Percentiles rank a stretch among this genome's conserved stretches.
These are phyloP conservation scores for Fraxinus greggii DNA, from an alignment of 305 asterid genomes.

Conservation along the genomic window DNA sequence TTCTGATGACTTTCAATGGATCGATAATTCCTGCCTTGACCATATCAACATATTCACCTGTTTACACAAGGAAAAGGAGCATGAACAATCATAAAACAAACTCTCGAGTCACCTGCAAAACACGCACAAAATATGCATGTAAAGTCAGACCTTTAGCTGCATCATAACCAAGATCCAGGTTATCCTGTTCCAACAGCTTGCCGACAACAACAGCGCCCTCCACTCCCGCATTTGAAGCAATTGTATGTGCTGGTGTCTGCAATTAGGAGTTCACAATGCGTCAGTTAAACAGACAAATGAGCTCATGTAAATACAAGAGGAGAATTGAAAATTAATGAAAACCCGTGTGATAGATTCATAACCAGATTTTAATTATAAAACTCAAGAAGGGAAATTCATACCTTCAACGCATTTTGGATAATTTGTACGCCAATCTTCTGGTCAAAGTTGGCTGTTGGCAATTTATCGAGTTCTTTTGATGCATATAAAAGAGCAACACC, in stretches of 20 bases:
- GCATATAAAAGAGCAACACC: constrained; percentile 65
- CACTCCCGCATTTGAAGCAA: constrained; percentile 59
- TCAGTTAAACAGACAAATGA: not conserved
- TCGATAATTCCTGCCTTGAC: constrained; percentile 63
- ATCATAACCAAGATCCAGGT: constrained; percentile 62
- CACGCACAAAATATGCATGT: not conserved
- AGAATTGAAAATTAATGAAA: not conserved
- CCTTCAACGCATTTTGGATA: constrained; percentile 55
- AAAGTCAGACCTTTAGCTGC: constrained; percentile 55
- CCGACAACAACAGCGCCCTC: constrained; percentile 64
- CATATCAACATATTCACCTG: constrained; percentile 76
- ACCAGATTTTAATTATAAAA: not conserved
- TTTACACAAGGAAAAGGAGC: not conserved
- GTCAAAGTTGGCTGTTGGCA: constrained; percentile 57
- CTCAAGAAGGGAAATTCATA: not conserved
- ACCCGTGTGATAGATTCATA: not conserved
- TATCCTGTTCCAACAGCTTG: constrained; percentile 55
- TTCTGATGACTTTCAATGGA: constrained; percentile 66
- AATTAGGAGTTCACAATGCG: not conserved
- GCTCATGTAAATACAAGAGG: not conserved
- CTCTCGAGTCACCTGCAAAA: not conserved
- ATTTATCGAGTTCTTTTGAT: constrained; percentile 46
- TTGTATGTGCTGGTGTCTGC: constrained; percentile 55
- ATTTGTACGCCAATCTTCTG: constrained; percentile 62
- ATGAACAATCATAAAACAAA: not conserved